These are phyloP conservation scores for Acer negundo DNA, from an alignment of 345 rosid genomes.

Conservation along the genomic window DNA sequence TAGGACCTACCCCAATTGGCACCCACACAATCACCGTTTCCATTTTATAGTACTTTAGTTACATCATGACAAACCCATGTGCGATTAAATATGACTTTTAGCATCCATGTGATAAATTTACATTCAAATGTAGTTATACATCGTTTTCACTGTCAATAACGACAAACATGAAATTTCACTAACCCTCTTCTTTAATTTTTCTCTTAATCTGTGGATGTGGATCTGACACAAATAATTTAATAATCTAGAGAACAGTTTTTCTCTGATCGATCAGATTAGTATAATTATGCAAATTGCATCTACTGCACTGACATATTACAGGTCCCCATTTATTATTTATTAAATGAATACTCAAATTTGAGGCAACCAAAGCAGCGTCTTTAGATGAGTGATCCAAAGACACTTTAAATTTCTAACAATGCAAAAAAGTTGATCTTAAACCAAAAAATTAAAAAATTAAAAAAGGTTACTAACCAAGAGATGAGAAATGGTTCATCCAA, in stretches of 20 bases:
- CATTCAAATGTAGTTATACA: not conserved
- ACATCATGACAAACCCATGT: not conserved
- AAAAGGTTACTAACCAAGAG: conserved; percentile 63
- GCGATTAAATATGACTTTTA: not conserved
- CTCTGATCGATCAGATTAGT: not conserved
- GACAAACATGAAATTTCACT: not conserved
- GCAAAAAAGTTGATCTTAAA: not conserved
- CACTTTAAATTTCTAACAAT: not conserved
- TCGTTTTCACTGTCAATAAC: not conserved
- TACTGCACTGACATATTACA: not conserved
- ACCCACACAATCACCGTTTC: not conserved
- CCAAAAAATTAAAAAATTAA: too few relatives aligned
- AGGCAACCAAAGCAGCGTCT: too few relatives aligned
- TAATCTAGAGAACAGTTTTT: not conserved
- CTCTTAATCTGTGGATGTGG: not conserved
- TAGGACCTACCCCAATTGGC: not conserved
- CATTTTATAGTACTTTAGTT: not conserved
- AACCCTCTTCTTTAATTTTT: not conserved
- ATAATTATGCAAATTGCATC: not conserved
- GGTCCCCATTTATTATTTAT: not conserved
- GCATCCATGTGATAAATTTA: not conserved
- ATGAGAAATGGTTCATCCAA: conserved; percentile 88
- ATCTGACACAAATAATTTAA: not conserved
- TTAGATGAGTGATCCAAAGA: too few relatives aligned
- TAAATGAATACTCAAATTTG: not conserved